Evolutionary conservation across 441 rosid genomes (phyloP), one percentile per base, ranked within the genome.

Genomic region (Cnidoscolus chayamansa): DNA sequence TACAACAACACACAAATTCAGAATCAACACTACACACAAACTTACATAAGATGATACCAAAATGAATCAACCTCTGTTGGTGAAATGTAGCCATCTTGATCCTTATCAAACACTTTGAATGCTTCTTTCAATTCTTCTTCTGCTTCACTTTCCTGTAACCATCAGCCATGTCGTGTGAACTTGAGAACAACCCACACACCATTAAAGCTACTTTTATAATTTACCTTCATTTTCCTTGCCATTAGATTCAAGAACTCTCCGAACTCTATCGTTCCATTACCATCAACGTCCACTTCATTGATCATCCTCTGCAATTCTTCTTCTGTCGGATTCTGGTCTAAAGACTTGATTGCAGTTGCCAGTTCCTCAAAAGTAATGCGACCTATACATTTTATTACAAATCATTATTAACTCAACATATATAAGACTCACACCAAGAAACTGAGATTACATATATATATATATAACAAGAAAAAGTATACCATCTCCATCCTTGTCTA

Each of bases 401-500:
- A 25, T 25, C 25, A 25, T 25, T 25, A 25, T 25, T 25, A 25
- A 25, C 25, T 25, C 25, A 25, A 25, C 40, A 35, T 35, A 40
- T 40, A 40, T 6, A 56, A 30, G 45, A 40, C 4, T 40, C 45
- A 40, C 45, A 40, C 45, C 45, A 40, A 40, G 7, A 40, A 40
- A 0, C 45, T 40, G 45, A 40, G 45, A 40, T 40, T 4, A 25
- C 25, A 25, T 25, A 25, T 25, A 25, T 25, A 25, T 25, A 40
- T 40, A 35, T 4, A 2, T 35, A 40, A 40, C 45, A 40, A 40
- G 6, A 40, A 40, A 40, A 31, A n/a, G 5, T 3, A 13, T 75
- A 90, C 97, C 96, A 79, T 92, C 96, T 57, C 94, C 94, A 81
- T 92, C 94, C 79, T 69, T 87, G 82, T 90, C 96, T 7, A 88